A percentile compares a stretch with the other conserved stretches of the same genome.
phyloP scores from a whole-genome alignment of 2,329 filamentous ascomycete species.

The Hymenotorrendiella dingleyae region DNA sequence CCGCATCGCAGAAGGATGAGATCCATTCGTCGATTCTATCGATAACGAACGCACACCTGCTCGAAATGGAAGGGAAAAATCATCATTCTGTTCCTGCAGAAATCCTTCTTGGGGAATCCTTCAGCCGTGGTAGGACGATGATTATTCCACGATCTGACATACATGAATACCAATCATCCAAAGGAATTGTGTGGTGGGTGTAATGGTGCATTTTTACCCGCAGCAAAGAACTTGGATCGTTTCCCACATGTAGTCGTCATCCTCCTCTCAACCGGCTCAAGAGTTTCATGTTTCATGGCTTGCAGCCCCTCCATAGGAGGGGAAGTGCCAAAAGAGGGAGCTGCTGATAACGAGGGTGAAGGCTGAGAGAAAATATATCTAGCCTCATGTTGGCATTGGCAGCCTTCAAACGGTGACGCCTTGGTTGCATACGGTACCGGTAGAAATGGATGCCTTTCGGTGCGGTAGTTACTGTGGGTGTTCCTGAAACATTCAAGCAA shows the following conservation, averaged over 20 bases:
- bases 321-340: conserved; percentile 11
- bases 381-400: no score
- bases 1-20: no score
- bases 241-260: conserved; percentile 1
- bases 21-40: no score
- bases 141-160: conserved; percentile 10
- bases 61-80: conserved; percentile 1
- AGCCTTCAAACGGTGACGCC: no score
- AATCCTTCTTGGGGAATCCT: conserved; percentile 10
- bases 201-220: conserved; percentile 13
- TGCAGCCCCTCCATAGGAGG: conserved; percentile 10
- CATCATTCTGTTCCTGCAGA: conserved; percentile 20
- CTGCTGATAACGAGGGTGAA: no score
- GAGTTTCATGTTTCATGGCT: conserved; percentile 21
- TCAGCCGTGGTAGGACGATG: no score
- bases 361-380: no score
- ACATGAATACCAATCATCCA: conserved; percentile 2
- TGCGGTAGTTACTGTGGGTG: conserved; percentile 4
- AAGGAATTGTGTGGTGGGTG: conserved; percentile 1
- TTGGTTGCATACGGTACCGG: no score
- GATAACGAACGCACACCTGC: conserved; percentile 1
- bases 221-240: conserved; percentile 7
- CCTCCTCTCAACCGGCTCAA: conserved; percentile 9
- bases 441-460: conserved; percentile 3
- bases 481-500: not conserved